Conservation (phyloP, 164 flowering plant genomes). For the Stephania cephalantha region DNA sequence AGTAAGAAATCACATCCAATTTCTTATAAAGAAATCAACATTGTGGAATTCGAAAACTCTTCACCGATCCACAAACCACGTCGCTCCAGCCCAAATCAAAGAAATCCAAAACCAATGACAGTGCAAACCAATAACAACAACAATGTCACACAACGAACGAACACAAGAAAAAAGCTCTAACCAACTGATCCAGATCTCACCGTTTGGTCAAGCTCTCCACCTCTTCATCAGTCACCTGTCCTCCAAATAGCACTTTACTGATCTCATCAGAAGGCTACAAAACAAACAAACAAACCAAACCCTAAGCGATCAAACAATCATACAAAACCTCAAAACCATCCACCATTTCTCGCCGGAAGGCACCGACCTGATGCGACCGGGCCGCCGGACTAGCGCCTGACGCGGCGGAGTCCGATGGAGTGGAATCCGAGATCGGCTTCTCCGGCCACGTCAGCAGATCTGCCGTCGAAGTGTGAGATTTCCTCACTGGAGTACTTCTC, state of each 20-base stretch:
- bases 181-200: slow-evolving; percentile 51
- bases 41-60: neutral
- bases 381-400: slow-evolving; percentile 41
- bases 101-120: neutral
- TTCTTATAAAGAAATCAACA: neutral
- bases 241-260: slow-evolving; percentile 85
- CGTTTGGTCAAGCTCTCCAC: slow-evolving; percentile 61
- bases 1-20: neutral
- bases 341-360: slow-evolving; percentile 6
- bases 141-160: neutral
- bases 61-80: slow-evolving; percentile 5
- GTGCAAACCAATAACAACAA: neutral
- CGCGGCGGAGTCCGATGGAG: slow-evolving; percentile 22
- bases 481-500: slow-evolving; percentile 70
- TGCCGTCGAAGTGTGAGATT: slow-evolving; percentile 85
- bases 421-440: slow-evolving; percentile 37
- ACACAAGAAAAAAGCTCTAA: neutral
- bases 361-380: slow-evolving; percentile 56
- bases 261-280: slow-evolving; percentile 82
- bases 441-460: slow-evolving; percentile 87
- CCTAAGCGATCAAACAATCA: slow-evolving; percentile 4
- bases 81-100: neutral
- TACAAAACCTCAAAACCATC: neutral
- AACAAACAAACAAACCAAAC: neutral
- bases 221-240: slow-evolving; percentile 90